Evolutionary conservation across 1,284 basidiomycete species (phyloP).

Genomic region (Mycosarcoma maydis): DNA sequence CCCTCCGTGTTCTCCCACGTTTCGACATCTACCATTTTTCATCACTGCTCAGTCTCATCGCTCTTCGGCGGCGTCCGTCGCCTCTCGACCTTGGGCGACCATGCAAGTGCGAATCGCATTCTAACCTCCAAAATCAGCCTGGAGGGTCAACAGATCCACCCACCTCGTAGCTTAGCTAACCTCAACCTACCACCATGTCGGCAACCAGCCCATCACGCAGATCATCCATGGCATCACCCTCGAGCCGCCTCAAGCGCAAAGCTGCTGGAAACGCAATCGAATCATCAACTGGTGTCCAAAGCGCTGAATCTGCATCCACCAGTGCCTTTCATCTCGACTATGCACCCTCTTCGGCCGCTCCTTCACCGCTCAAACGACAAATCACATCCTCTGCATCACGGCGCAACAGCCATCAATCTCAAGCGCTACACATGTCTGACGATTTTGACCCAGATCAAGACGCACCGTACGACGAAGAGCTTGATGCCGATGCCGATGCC

Average conservation of each 20-base stretch:
- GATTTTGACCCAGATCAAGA: conserved; percentile 16
- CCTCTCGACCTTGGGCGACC: conserved; percentile 2
- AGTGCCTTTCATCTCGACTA: conserved; percentile 5
- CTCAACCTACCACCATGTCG: conserved; percentile 9
- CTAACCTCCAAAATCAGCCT: too few species aligned
- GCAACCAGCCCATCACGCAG: conserved; percentile 12
- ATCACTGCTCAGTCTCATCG: too few species aligned
- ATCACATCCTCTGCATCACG: conserved; percentile 6
- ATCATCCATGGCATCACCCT: conserved; percentile 2
- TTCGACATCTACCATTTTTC: too few species aligned
- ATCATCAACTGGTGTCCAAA: neutral
- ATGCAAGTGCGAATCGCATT: neutral
- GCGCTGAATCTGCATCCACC: conserved; percentile 3
- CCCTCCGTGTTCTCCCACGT: too few species aligned
- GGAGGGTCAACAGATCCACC: too few species aligned
- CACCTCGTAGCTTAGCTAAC: too few species aligned
- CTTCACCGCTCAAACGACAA: conserved; percentile 13
- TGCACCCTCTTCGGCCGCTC: conserved; percentile 9
- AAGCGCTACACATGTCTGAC: conserved; percentile 25
- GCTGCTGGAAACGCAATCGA: conserved; percentile 4
- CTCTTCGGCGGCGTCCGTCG: too few species aligned
- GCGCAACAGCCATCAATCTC: conserved; percentile 15
- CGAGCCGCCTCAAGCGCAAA: conserved; percentile 23
- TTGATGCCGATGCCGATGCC: conserved; percentile 29
- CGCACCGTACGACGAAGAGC: conserved; percentile 25